Base-by-base conservation (phyloP, 306 rosid genomes). In the Medicago arabica region DNA sequence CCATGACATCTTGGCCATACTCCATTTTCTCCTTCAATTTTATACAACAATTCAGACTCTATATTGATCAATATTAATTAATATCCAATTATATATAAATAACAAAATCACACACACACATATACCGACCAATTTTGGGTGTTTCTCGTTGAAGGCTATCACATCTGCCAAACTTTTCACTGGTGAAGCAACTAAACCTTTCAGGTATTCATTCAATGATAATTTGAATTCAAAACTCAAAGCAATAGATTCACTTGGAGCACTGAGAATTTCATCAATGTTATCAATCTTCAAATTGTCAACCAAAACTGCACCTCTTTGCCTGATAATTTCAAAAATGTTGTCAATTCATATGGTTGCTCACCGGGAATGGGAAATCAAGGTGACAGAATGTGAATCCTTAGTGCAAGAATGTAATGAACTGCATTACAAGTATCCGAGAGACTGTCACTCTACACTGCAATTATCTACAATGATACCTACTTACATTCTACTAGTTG, bases 91-190 rank as follows among this genome's bases (percentile, higher is more conserved):
- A 46, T 46, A 14, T 7, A 21, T 46, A 40, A 40, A 8, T 2
- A 40, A 49, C 7, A 28, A 43, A 60, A 43, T 38, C 28, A 16
- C 28, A 31, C 21, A 51, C 25, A 28, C 15, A 41, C 7, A 34
- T 59, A 28, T 31, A 55, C 85, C 69, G 16, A 89, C 87, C 85
- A 70, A 14, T 69, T 78, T 15, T 8, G 84, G 63, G 49, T 76
- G 57, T 47, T 84, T 72, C 40, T 79, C 60, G 80, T 90, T 90
- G 86, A 86, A 90, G 64, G 84, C 78, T 70, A 88, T 86, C 58
- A 88, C 89, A 62, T 86, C 85, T 8, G 79, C 83, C 25, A 88
- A 72, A 63, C 81, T 79, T 81, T 86, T 78, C 44, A 87, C 89
- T 0, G 85, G 89, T 40, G 90, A 86, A 40, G 72, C 69, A 17